Evolutionary conservation across 352 stramenopile genomes (phyloP), one percentile per base, ranked within the genome.

Genomic region (Blastocystis sp.): DNA sequence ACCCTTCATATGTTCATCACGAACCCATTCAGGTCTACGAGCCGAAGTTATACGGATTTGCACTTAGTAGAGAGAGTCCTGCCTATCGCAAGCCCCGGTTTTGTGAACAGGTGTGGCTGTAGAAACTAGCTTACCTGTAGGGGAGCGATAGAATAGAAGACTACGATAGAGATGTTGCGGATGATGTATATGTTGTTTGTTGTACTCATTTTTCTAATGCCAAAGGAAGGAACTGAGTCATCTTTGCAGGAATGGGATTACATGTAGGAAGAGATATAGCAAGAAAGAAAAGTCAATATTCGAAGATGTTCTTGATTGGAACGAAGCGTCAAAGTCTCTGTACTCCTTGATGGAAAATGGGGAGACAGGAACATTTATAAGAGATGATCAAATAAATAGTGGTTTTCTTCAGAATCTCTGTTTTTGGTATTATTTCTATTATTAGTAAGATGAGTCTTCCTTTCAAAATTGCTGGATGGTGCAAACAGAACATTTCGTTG

Each of bases 31-130:
- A 41, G 9, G 26, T 34, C 45, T 81, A 81, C 37, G 26, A 81
- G 45, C 43, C 43, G 39, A 81, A 63, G n/a, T 20, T 81, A 26
- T 81, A 81, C 45, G 70, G 70, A 11, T 81, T 81, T 41, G 4
- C 34, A 7, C 37, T 81, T 24, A 63, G 34, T 41, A 34, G 41
- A 34, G 70, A 81, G 43, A 81, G 70, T 65, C 11, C 11, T 16
- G 70, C 43, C 0, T 81, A 39, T 65, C 68, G 68, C 13, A 24
- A 55, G n/a, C 20, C 3, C 9, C 13, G 34, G n/a, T 63, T 81
- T 81, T 11, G 11, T 43, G 70, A 81, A 65, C 37, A 3, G 4
- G 43, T 47, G 16, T 13, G 11, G 11, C n/a, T 39, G 45, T 65
- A 4, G 37, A 41, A 39, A 41, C 0, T 7, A 55, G 6, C 37